Conservation (phyloP, 2,329 filamentous ascomycete genomes). For the Pseudogymnoascus sp. region DNA sequence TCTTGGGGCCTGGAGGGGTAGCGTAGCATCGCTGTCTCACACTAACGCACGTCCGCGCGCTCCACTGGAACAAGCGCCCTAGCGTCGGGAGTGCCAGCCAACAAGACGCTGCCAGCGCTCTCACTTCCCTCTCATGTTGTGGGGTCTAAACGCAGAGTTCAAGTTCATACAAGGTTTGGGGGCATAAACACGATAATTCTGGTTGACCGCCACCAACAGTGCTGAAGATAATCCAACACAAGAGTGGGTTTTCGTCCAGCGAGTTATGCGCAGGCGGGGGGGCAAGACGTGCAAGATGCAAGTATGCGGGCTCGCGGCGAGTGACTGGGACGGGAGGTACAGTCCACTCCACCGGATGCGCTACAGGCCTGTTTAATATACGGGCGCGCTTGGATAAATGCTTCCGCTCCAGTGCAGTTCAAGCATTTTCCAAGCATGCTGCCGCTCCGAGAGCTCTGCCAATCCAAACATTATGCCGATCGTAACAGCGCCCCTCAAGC, state of each 20-base stretch:
- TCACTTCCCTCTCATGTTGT: not conserved
- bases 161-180: constrained; percentile 2
- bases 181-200: not conserved
- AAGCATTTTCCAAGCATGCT: not conserved
- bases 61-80: constrained; percentile 1
- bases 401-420: not conserved
- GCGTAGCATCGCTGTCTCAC: not conserved
- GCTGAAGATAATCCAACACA: not conserved
- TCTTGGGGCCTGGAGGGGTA: not conserved
- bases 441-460: not conserved
- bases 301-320: not conserved
- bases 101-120: not conserved
- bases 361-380: not conserved
- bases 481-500: not conserved
- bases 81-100: not conserved
- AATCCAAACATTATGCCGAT: not conserved
- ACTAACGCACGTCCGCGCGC: constrained; percentile 7
- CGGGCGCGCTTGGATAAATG: constrained; percentile 1
- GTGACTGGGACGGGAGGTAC: not conserved
- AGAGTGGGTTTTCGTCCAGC: not conserved
- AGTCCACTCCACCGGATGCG: not conserved
- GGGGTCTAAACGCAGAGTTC: not conserved
- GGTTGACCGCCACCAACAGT: not conserved
- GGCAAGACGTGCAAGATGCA: not conserved
- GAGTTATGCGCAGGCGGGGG: not conserved